A percentile compares a stretch with the other conserved stretches of the same genome.
These are phyloP conservation scores for Aspergillus versicolor DNA, from an alignment of 2,329 filamentous ascomycete genomes.

Conservation along the genomic window DNA sequence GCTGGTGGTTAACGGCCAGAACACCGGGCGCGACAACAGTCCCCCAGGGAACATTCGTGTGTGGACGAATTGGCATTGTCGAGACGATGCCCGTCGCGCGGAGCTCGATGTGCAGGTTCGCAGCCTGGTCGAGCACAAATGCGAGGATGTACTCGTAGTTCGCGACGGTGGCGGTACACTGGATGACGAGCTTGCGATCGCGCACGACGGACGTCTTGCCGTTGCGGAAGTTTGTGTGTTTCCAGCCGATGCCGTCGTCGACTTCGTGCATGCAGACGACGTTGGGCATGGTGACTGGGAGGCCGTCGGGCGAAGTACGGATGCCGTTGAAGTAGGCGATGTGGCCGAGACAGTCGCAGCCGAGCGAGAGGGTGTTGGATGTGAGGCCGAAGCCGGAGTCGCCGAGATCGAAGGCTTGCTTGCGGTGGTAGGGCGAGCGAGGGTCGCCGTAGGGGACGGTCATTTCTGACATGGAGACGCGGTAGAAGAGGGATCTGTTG, in stretches of 20 bases:
- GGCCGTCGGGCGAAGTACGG: slow-evolving; percentile 51
- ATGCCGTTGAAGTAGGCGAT: slow-evolving; percentile 67
- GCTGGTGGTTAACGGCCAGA: slow-evolving; percentile 70
- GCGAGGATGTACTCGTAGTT: slow-evolving; percentile 76
- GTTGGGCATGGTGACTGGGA: slow-evolving; percentile 59
- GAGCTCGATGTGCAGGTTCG: slow-evolving; percentile 66
- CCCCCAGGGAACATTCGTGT: slow-evolving; percentile 62
- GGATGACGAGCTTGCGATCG: slow-evolving; percentile 66
- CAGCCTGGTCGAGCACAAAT: slow-evolving; percentile 70
- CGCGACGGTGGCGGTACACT: slow-evolving; percentile 68
- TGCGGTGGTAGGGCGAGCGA: slow-evolving; percentile 67
- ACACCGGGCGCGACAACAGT: slow-evolving; percentile 70
- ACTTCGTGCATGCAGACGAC: slow-evolving; percentile 71
- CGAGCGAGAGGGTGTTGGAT: slow-evolving; percentile 68
- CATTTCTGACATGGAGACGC: slow-evolving; percentile 68
- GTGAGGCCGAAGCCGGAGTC: slow-evolving; percentile 67
- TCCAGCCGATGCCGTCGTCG: slow-evolving; percentile 68
- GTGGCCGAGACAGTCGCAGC: slow-evolving; percentile 69
- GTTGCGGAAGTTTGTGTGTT: slow-evolving; percentile 71
- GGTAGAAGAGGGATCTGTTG: slow-evolving; percentile 63
- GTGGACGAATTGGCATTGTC: slow-evolving; percentile 62
- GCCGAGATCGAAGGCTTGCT: slow-evolving; percentile 69
- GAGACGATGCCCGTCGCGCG: slow-evolving; percentile 68
- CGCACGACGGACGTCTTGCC: slow-evolving; percentile 63
- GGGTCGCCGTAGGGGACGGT: slow-evolving; percentile 59